Base-by-base conservation (phyloP, 805 yeast species). In the Yarrowia yakushimensis region DNA sequence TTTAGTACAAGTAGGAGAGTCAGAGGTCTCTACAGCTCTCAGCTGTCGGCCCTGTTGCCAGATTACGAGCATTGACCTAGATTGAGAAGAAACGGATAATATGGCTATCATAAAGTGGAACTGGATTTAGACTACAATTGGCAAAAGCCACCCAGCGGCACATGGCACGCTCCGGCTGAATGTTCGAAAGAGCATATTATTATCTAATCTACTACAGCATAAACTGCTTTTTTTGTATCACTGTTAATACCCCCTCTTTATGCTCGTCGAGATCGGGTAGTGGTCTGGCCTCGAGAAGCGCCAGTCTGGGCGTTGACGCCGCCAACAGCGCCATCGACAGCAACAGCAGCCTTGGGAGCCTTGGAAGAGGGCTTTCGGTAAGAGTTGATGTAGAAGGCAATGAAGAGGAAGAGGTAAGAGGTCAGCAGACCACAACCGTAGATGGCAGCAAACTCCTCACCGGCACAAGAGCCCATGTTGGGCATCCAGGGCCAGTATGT, bases 391-490 rank as follows among this genome's bases (percentile, higher is more conserved):
- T 93, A 93, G 82, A 93, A 93, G 60, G 91, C 86, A 73, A 93
- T 90, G 81, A 93, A 93, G 71, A 93, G 80, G 69, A 93, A 82
- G 78, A 93, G 80, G 79, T 93, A 93, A 62, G 94, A 86, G 64
- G 96, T 86, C 76, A 93, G 81, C 71, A 93, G 88, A 74, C 85
- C 79, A 76, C 90, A 90, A 55, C 99, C 99, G 72, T 85, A 88
- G 60, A 86, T 85, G 62, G 98, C 99, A 66, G 99, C 98, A 69
- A 84, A 82, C 77, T 89, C 96, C 64, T 91, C 86, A 67, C 99
- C 99, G 71, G 88, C 83, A 77, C 99, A 93, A 70, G 87, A 84
- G 67, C 97, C 93, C 74, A 72, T 73, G 77, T 88, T 84, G 64
- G 97, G 97, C 73, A 92, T 75, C 65, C 77, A 69, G 61, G 80